Base-by-base conservation (phyloP, 2,329 filamentous ascomycete genomes). In the Cryphonectria japonica region DNA sequence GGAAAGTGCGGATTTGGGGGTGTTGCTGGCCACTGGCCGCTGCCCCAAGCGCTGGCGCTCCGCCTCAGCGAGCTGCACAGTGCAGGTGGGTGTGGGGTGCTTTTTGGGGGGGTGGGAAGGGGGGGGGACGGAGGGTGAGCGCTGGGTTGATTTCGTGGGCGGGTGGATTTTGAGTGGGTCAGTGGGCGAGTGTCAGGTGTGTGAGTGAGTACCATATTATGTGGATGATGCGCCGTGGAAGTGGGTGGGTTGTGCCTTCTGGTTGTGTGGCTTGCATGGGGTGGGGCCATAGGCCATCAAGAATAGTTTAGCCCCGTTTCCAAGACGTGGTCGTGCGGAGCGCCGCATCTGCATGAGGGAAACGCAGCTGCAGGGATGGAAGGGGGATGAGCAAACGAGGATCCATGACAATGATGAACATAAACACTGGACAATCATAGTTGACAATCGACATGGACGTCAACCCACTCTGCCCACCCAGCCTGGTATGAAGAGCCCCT, bases 1-100 rank as follows among this genome's bases (percentile, higher is more conserved):
- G 54, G 63, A 66, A 67, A 71, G 66, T 64, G 71, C 43, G 61
- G 69, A 32, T 57, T 32, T 50, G 64, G 59, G 59, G 67, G 71
- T 39, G 65, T 2, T 37, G 54, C 65, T 71, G 69, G 22, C 57
- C 66, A 69, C 63, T 63, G 39, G 54, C 43, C 34, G 29, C 41
- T 50, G 63, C 63, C 46, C 69, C 43, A 57, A 46, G 57, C 59
- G 62, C 62, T 60, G 46, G 16, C 37, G 50, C 52, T 52, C 57
- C 32, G 57, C 63, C 63, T 65, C 26, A 65, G 6, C 7, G n/a
- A 16, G 6, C 34, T 37, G 63, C 69, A 64, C 59, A 52, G 60
- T 67, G 64, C 43, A 60, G 43, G 60, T 54, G 57, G 57, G 57
- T 29, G 54, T 32, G 26, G 26, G 54, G 26, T 59, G 16, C 26